Evolutionary conservation across 176 grass and related monocot species (phyloP).

Genomic region (Cymbopogon citratus): DNA sequence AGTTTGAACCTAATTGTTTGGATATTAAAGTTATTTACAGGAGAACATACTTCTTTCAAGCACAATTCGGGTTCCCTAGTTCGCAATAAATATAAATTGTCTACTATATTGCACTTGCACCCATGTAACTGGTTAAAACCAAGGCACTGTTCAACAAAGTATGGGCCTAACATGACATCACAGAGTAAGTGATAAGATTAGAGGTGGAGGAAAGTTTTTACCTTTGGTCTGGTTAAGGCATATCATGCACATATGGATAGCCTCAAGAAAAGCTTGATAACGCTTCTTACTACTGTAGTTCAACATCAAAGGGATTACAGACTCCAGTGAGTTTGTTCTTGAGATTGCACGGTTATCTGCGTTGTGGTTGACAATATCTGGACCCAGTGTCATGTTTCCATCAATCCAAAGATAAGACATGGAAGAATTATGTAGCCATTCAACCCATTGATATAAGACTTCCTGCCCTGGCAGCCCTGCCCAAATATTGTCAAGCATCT

Average conservation of each 20-base stretch:
- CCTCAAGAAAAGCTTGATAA: constrained; percentile 39
- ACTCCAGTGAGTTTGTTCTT: constrained; percentile 25
- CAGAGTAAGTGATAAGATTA: no score
- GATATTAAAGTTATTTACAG: background rate
- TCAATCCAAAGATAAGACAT: constrained; percentile 32
- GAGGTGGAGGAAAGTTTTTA: no score
- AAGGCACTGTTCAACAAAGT: no score
- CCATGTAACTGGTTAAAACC: no score
- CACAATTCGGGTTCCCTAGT: no score
- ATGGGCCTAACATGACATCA: no score
- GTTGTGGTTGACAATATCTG: no score
- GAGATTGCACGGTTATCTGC: no score
- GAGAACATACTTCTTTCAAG: no score
- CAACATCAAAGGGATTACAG: constrained; percentile 38
- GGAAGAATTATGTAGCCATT: constrained; percentile 44
- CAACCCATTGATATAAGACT: constrained; percentile 57
- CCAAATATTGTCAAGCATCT: constrained; percentile 58
- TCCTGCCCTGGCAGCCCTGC: constrained; percentile 46
- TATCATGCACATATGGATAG: constrained; percentile 40
- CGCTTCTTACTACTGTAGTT: constrained; percentile 27
- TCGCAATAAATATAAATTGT: no score
- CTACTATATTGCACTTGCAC: no score
- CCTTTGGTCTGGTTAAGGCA: constrained; percentile 42
- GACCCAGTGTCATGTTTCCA: constrained; percentile 31
- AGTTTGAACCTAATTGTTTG: constrained; percentile 35